phyloP scores from a whole-genome alignment of 2,329 filamentous ascomycete genomes.

The Pseudogymnoascus sp. region DNA sequence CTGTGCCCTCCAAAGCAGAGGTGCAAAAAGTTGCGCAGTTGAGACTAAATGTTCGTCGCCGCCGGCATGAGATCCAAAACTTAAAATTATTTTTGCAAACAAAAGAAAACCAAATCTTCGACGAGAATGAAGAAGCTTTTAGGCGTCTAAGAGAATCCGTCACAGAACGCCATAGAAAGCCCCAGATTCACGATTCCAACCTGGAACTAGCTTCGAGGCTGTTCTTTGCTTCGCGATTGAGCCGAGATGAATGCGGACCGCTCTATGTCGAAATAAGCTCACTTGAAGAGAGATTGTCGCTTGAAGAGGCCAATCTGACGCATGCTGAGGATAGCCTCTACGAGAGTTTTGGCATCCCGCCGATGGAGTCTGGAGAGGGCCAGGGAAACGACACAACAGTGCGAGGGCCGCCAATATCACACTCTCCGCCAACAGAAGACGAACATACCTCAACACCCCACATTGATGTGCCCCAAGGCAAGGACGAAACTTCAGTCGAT shows the following conservation, averaged over 20 bases:
- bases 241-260: conserved; percentile 19
- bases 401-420: background rate
- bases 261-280: conserved; percentile 20
- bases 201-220: background rate
- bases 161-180: background rate
- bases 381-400: background rate
- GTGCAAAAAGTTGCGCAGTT: background rate
- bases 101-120: background rate
- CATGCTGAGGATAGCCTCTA: background rate
- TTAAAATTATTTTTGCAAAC: background rate
- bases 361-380: background rate
- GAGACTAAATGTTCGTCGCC: background rate
- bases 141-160: background rate
- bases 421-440: background rate
- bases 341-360: background rate
- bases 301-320: conserved; percentile 15
- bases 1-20: background rate
- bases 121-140: background rate
- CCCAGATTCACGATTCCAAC: background rate
- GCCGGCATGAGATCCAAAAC: background rate
- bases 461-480: background rate
- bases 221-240: background rate
- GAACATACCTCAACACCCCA: background rate
- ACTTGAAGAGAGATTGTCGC: conserved; percentile 17
- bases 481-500: background rate